phyloP scores from a whole-genome alignment of 805 yeast species.

The Danielia reshetovae region DNA sequence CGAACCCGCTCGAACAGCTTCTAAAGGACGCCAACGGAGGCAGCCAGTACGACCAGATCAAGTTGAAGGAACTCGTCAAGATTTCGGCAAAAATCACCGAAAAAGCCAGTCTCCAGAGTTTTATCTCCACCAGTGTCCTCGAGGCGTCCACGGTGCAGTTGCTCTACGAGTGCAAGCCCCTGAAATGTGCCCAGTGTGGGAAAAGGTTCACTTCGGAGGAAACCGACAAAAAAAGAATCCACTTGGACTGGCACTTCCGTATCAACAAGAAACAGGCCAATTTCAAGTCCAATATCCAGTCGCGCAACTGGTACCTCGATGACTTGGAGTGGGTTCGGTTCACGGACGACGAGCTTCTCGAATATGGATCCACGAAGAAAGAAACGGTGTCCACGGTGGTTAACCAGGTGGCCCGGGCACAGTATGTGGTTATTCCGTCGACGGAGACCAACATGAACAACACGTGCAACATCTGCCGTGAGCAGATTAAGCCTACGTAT shows the following conservation, averaged over 20 bases:
- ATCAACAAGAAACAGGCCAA: conserved; percentile 66
- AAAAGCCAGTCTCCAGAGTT: conserved; percentile 26
- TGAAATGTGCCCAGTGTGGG: conserved; percentile 88
- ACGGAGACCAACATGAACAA: conserved; percentile 49
- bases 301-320: conserved; percentile 78
- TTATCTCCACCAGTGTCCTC: conserved; percentile 35
- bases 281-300: conserved; percentile 46
- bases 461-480: conserved; percentile 40
- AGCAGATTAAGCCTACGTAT: conserved; percentile 39
- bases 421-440: conserved; percentile 63
- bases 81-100: conserved; percentile 16
- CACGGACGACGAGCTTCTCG: conserved; percentile 56
- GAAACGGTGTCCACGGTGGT: conserved; percentile 1
- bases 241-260: conserved; percentile 95
- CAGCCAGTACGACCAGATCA: conserved; percentile 32
- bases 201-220: conserved; percentile 67
- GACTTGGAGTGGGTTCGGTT: conserved; percentile 70
- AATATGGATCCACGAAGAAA: conserved; percentile 19
- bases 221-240: conserved; percentile 60
- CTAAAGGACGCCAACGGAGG: conserved; percentile 11
- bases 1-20: conserved; percentile 13
- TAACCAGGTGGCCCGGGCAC: conserved; percentile 1
- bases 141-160: conserved; percentile 29
- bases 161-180: conserved; percentile 58
- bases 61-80: conserved; percentile 28